Conservation (phyloP, 768 basidiomycete species). For the Tricholoma flavovirens region DNA sequence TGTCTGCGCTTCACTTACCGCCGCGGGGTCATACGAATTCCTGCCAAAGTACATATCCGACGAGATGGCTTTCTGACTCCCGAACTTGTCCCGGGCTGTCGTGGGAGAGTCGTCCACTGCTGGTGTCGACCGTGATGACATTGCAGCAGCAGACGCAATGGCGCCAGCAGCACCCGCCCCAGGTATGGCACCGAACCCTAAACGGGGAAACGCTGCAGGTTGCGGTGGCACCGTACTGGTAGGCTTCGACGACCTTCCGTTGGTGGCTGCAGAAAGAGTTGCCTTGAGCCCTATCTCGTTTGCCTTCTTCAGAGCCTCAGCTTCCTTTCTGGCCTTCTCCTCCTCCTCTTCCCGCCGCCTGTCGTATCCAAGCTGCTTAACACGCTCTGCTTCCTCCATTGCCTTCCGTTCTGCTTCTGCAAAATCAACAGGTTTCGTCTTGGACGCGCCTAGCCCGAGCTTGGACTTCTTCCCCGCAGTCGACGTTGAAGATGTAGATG, state of each 20-base stretch:
- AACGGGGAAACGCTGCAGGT: conserved; percentile 52
- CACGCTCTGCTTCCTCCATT: conserved; percentile 84
- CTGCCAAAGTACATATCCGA: conserved; percentile 97
- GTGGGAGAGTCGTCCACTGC: conserved; percentile 58
- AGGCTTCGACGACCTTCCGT: conserved; percentile 8
- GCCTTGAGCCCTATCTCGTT: conserved; percentile 34
- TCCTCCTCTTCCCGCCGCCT: conserved; percentile 80
- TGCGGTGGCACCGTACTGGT: conserved; percentile 18
- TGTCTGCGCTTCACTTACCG: conserved; percentile 68
- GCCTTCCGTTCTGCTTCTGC: conserved; percentile 92
- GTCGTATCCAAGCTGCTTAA: conserved; percentile 91
- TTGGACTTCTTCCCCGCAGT: conserved; percentile 55
- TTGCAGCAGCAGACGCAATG: conserved; percentile 28
- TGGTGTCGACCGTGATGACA: conserved; percentile 19
- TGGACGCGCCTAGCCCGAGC: conserved; percentile 84
- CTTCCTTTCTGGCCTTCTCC: conserved; percentile 61
- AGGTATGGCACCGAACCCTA: conserved; percentile 85
- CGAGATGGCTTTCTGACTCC: conserved; percentile 90
- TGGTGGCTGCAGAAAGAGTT: conserved; percentile 20
- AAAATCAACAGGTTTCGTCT: conserved; percentile 84
- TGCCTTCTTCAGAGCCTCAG: conserved; percentile 40
- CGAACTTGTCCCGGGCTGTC: conserved; percentile 87
- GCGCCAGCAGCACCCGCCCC: conserved; percentile 50
- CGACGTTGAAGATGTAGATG: conserved; percentile 20
- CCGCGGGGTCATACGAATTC: conserved; percentile 73